These are phyloP conservation scores for Fusarium gaditjirri DNA, from an alignment of 2,329 filamentous ascomycete genomes.

Conservation along the genomic window DNA sequence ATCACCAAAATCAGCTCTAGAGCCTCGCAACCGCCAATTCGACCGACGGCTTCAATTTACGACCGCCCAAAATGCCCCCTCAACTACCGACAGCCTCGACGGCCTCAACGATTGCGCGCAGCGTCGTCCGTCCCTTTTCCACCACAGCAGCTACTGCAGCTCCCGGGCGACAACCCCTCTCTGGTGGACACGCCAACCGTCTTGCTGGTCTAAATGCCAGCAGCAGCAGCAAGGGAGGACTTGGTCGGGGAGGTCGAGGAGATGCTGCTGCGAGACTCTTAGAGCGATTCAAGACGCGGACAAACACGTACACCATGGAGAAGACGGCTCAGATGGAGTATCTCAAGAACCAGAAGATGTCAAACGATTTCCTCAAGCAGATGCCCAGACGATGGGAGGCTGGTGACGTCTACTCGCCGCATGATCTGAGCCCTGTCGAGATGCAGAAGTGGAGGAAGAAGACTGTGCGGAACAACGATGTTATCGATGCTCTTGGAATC, in stretches of 20 bases:
- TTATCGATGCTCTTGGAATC: conserved; percentile 81
- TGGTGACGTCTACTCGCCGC: conserved; percentile 91
- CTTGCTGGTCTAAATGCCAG: conserved; percentile 40
- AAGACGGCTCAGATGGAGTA: conserved; percentile 52
- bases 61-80: conserved; percentile 53
- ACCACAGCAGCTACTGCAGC: conserved; percentile 43
- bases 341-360: conserved; percentile 53
- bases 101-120: conserved; percentile 32
- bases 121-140: conserved; percentile 45
- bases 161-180: conserved; percentile 25
- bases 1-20: conserved; percentile 30
- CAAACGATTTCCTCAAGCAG: conserved; percentile 68
- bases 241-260: conserved; percentile 24
- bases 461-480: conserved; percentile 70
- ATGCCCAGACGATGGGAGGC: conserved; percentile 76
- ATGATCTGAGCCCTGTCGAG: conserved; percentile 83
- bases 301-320: conserved; percentile 35
- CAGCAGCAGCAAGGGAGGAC: conserved; percentile 17
- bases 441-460: conserved; percentile 80
- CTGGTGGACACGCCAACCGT: conserved; percentile 28
- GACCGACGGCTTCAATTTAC: conserved; percentile 21
- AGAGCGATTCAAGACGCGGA: conserved; percentile 41
- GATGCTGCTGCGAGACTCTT: conserved; percentile 47
- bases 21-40: conserved; percentile 8
- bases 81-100: conserved; percentile 48